Conservation (phyloP, 345 rosid species). For the Arabidopsis suecica region DNA sequence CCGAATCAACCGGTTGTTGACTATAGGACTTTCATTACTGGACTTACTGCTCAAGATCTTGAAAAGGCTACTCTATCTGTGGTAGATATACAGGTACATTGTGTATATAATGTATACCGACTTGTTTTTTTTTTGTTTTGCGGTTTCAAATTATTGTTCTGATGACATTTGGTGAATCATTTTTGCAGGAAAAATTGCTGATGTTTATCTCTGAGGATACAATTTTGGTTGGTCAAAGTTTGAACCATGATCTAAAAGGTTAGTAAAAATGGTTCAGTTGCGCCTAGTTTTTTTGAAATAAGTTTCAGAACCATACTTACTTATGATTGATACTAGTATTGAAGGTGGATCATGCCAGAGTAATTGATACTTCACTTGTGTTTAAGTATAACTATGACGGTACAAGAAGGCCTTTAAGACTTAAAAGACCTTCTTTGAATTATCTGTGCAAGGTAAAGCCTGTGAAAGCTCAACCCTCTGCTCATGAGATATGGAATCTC, state of each 20-base stretch:
- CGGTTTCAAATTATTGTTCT: constrained; percentile 12
- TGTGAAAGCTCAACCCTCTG: neutral
- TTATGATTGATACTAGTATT: constrained; percentile 55
- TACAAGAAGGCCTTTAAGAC: constrained; percentile 40
- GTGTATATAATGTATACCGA: neutral
- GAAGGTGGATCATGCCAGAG: constrained; percentile 77
- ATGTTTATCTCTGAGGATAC: constrained; percentile 62
- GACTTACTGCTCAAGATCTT: constrained; percentile 63
- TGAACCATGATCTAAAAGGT: constrained; percentile 74
- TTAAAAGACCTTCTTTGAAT: constrained; percentile 59
- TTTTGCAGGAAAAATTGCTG: constrained; percentile 60
- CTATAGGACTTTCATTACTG: constrained; percentile 74
- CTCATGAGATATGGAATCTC: neutral
- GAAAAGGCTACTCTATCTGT: constrained; percentile 56
- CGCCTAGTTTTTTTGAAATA: neutral
- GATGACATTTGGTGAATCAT: neutral
- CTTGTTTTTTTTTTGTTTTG: neutral
- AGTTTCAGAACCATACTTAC: neutral
- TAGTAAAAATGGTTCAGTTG: constrained; percentile 9
- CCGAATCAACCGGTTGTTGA: constrained; percentile 70
- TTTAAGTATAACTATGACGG: constrained; percentile 53
- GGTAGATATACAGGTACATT: constrained; percentile 54
- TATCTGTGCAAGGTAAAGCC: constrained; percentile 68
- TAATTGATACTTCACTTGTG: constrained; percentile 76
- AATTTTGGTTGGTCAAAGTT: constrained; percentile 77